Evolutionary conservation across 2,329 filamentous ascomycete species (phyloP), one percentile per base, ranked within the genome.

Genomic region (Trichoderma atrobrunneum): DNA sequence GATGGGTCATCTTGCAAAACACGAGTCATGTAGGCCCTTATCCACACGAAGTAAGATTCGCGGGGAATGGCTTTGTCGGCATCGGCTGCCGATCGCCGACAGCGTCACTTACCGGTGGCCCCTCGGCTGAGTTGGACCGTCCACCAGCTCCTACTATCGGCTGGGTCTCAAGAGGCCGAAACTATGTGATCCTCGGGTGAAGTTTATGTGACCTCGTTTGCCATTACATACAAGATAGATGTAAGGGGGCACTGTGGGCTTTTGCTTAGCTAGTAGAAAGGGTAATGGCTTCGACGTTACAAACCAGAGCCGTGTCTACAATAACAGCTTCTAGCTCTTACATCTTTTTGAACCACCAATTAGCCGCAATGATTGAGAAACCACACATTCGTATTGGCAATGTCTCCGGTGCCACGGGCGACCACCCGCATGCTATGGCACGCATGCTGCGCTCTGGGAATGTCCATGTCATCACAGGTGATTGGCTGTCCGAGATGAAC

Each of bases 401-500:
- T 30, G 79, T 80, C 71, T 81, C 79, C 5, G 79, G 79, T 61
- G 79, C 79, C 10, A 80, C 79, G 21, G 79, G 79, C 28, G 79
- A 80, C 70, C 77, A 79, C 48, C 79, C 79, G 0, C 77, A 79
- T 51, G 79, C 79, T 28, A 81, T 80, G 79, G 73, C 72, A 11
- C 77, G 79, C 32, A 80, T 80, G 78, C 75, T 80, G 7, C 74
- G 75, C 36, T 76, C 78, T 4, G 79, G 77, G 7, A 74, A 78
- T 54, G 75, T 82, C 8, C 77, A 83, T 63, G 80, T 82, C 57
- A 82, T 83, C 36, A 81, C 80, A 1, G 81, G 81, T 24, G 81
- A 83, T 75, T 83, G 81, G 78, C 78, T 83, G 60, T 82, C 81
- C 11, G 82, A 83, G 74, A 84, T 84, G 74, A 89, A 88, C 76